These are phyloP conservation scores for Syzygium jambos DNA, from an alignment of 345 rosid genomes.

Conservation along the genomic window DNA sequence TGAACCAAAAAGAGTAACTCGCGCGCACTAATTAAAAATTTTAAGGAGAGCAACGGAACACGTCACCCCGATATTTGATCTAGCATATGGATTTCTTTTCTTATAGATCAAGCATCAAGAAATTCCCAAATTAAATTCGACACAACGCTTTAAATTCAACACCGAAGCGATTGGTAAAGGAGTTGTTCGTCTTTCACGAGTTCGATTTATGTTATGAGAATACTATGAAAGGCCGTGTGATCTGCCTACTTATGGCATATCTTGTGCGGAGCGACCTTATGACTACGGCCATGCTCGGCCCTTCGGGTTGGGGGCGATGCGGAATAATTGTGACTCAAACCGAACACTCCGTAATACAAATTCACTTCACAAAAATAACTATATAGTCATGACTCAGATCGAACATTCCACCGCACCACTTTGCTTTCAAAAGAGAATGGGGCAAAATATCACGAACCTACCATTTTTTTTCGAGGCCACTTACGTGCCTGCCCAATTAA, in stretches of 20 bases:
- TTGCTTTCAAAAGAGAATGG: background rate
- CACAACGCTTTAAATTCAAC: background rate
- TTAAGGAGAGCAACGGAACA: background rate
- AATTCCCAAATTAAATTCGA: background rate
- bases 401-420: rapidly evolving
- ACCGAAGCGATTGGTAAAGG: background rate
- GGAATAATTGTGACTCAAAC: background rate
- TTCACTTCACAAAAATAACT: background rate
- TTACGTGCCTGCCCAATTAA: no score
- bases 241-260: background rate
- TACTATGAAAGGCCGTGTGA: background rate
- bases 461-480: background rate
- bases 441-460: rapidly evolving
- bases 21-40: no score
- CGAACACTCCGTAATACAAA: rapidly evolving
- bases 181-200: rapidly evolving
- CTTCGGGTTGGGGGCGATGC: rapidly evolving
- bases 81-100: background rate
- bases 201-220: background rate
- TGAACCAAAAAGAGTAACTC: no score
- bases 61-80: background rate
- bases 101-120: background rate
- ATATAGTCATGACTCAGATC: rapidly evolving
- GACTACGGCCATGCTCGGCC: no score
- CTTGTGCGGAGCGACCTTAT: background rate